A percentile compares a stretch with the other conserved stretches of the same genome.
Conservation (phyloP, 2,329 filamentous ascomycete species). For the Metarhizium robertsii region DNA sequence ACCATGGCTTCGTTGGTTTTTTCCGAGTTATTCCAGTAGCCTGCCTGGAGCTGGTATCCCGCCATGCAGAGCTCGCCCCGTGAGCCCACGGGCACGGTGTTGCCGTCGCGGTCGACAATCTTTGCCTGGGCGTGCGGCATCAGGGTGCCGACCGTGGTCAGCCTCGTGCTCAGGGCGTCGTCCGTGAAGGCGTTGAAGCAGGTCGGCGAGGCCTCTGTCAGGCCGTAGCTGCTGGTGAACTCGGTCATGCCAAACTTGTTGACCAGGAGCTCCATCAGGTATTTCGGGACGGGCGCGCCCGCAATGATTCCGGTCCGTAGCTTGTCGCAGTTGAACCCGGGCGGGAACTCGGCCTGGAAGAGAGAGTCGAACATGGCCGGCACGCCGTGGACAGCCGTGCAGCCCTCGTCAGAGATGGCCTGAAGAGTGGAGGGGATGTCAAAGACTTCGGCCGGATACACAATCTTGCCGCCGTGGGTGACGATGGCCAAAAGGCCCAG, state of each 20-base stretch:
- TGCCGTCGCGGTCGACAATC: slow-evolving; percentile 60
- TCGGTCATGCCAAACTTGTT: slow-evolving; percentile 65
- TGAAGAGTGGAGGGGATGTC: slow-evolving; percentile 56
- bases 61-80: slow-evolving; percentile 69
- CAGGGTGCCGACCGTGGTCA: slow-evolving; percentile 66
- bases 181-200: slow-evolving; percentile 74
- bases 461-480: slow-evolving; percentile 66
- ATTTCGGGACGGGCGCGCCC: slow-evolving; percentile 65
- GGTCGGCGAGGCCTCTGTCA: slow-evolving; percentile 72
- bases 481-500: slow-evolving; percentile 63
- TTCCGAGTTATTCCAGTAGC: slow-evolving; percentile 60
- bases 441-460: slow-evolving; percentile 69
- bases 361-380: slow-evolving; percentile 75
- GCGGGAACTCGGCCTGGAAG: slow-evolving; percentile 34
- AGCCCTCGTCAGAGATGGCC: slow-evolving; percentile 56
- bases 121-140: slow-evolving; percentile 71
- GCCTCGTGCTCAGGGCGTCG: slow-evolving; percentile 55
- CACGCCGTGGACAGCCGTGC: slow-evolving; percentile 71
- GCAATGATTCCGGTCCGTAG: slow-evolving; percentile 72
- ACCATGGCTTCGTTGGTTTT: slow-evolving; percentile 59
- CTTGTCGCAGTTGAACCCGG: slow-evolving; percentile 34
- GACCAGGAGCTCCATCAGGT: slow-evolving; percentile 65
- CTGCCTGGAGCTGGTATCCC: slow-evolving; percentile 65
- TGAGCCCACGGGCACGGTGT: slow-evolving; percentile 56
- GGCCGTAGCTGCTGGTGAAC: slow-evolving; percentile 60